These are phyloP conservation scores for Aspergillus ustus DNA, from an alignment of 2,329 filamentous ascomycete genomes.

Conservation along the genomic window DNA sequence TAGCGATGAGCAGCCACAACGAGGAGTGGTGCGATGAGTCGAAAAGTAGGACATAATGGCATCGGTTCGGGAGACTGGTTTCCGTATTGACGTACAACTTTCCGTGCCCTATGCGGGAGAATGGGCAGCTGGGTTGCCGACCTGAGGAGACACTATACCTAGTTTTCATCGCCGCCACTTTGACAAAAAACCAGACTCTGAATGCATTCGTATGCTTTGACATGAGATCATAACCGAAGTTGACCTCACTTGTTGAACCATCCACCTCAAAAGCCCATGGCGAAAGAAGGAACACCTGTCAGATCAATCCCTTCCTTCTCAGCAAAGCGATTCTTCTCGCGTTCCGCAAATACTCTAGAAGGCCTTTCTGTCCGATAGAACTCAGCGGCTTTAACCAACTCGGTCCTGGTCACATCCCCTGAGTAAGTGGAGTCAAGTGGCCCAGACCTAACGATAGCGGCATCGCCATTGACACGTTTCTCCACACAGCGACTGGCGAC, in stretches of 20 bases:
- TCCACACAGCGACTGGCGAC: conserved; percentile 4
- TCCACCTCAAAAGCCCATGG: background rate
- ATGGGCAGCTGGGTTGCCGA: background rate
- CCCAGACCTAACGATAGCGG: conserved; percentile 5
- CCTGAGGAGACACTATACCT: background rate
- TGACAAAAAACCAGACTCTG: no score
- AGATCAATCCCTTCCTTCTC: background rate
- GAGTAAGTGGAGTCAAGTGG: background rate
- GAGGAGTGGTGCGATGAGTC: background rate
- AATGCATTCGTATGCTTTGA: no score
- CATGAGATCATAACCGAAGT: background rate
- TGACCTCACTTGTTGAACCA: background rate
- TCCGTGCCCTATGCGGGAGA: background rate
- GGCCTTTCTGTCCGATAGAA: background rate
- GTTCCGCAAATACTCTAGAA: background rate
- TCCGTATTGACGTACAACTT: background rate
- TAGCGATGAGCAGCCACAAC: background rate
- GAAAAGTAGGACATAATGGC: background rate
- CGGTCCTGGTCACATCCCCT: background rate
- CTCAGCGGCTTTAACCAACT: background rate
- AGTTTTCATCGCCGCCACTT: no score
- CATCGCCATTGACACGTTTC: background rate
- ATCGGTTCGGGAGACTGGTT: background rate
- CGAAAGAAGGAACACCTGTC: background rate
- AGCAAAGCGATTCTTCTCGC: conserved; percentile 1